A percentile compares a stretch with the other conserved stretches of the same genome.
Evolutionary conservation across 208 protist species (phyloP).

Genomic region (Zelonia costaricensis): DNA sequence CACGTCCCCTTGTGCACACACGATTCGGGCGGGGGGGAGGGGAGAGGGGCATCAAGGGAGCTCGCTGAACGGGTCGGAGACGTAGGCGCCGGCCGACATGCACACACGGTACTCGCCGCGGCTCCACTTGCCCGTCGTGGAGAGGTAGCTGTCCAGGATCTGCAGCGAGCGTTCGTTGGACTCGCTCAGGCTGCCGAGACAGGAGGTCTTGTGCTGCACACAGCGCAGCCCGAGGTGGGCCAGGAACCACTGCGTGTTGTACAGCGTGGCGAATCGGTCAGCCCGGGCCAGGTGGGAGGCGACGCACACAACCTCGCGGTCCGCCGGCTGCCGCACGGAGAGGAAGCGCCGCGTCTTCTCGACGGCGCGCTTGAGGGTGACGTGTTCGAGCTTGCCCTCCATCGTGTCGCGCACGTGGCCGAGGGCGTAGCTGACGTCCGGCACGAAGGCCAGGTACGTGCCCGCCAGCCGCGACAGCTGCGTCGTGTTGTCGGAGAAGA

Average conservation of each 20-base stretch:
- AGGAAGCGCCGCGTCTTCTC: slow-evolving; percentile 23
- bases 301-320: slow-evolving; percentile 34
- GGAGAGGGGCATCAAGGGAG: neutral
- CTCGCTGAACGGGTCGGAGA: neutral
- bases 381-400: slow-evolving; percentile 9
- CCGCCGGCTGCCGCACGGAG: slow-evolving; percentile 8
- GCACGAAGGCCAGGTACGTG: slow-evolving; percentile 17
- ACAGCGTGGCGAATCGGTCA: slow-evolving; percentile 22
- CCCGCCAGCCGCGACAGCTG: slow-evolving; percentile 13
- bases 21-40: neutral
- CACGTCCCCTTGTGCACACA: neutral
- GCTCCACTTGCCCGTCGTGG: slow-evolving; percentile 25
- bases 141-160: slow-evolving; percentile 24
- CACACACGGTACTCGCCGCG: slow-evolving; percentile 31
- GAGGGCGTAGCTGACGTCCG: slow-evolving; percentile 15
- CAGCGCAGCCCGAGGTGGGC: slow-evolving; percentile 24
- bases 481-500: slow-evolving; percentile 16
- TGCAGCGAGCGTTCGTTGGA: slow-evolving; percentile 14
- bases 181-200: slow-evolving; percentile 10
- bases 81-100: slow-evolving; percentile 22
- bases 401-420: slow-evolving; percentile 9
- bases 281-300: slow-evolving; percentile 23
- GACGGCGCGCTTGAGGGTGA: slow-evolving; percentile 29
- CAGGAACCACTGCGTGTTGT: slow-evolving; percentile 37
- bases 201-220: slow-evolving; percentile 11